Base-by-base conservation (phyloP, 441 rosid species). In the Gossypium davidsonii region DNA sequence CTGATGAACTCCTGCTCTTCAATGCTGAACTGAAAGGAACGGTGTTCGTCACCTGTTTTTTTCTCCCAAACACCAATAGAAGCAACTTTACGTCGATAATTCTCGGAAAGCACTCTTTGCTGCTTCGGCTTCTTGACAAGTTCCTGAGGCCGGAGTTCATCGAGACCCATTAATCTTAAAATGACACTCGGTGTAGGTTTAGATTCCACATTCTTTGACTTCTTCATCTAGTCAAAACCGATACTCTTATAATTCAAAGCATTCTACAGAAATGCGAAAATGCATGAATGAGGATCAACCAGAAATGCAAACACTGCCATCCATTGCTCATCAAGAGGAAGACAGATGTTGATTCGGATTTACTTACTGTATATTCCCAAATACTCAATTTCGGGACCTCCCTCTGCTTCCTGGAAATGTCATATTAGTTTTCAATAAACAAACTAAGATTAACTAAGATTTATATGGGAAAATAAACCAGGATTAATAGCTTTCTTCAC, bases 161-260 rank as follows among this genome's bases (percentile, higher is more conserved):
- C 87, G 44, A 85, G 85, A 67, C 92, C 92, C 96, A 91, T 84
- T 74, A 92, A 80, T 81, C 80, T 89, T 48, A 90, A 90, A 73
- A 91, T 71, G 68, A 88, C 88, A 49, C 93, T 85, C 0, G 81
- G 85, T 21, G 78, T 76, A 15, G 78, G 78, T 69, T 73, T 79
- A 63, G 80, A 73, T 79, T 84, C 91, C 88, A 82, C 88, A 70
- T 74, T 72, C 67, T 70, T 51, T 0, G 48, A 73, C 80, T 72
- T 79, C 73, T 73, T 74, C 42, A 11, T 55, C 71, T 28, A 74
- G 28, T 77, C 55, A 37, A 73, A 73, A 17, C 42, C 51, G 60
- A 52, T 28, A 62, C 56, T 62, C 76, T 20, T 15, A 46, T 26
- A 77, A 73, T 31, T 60, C 67, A 59, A 74, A 48, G 55, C 62